A percentile compares a stretch with the other conserved stretches of the same genome.
phyloP scores from a whole-genome alignment of 2,329 filamentous ascomycete species.

The Cryphonectria radicalis region DNA sequence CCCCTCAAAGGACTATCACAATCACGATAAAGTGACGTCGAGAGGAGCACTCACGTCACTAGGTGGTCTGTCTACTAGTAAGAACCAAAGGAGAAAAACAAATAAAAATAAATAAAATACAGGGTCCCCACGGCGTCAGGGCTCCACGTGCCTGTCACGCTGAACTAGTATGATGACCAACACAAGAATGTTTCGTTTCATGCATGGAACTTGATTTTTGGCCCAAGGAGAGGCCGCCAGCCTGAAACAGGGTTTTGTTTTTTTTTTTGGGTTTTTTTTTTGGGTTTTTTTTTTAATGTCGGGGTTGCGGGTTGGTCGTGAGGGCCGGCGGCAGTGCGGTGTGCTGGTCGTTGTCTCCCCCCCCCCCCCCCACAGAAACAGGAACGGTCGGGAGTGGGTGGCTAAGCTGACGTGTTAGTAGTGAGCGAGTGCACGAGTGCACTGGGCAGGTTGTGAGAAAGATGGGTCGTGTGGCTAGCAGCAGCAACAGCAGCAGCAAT shows the following conservation, averaged over 20 bases:
- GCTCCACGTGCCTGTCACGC: background rate
- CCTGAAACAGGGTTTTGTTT: background rate
- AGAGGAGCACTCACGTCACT: background rate
- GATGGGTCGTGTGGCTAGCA: background rate
- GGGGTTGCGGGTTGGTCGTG: constrained; percentile 1
- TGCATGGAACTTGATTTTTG: background rate
- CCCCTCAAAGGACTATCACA: no score
- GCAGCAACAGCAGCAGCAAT: background rate
- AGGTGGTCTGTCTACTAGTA: background rate
- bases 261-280: no score
- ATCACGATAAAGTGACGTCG: no score
- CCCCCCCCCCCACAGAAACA: background rate
- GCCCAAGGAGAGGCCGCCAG: background rate
- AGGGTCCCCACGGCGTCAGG: background rate
- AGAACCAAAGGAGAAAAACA: background rate
- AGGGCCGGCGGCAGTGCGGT: background rate
- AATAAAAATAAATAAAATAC: no score
- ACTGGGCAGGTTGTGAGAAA: background rate
- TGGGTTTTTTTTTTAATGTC: no score
- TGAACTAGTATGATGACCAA: background rate
- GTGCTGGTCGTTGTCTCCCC: background rate
- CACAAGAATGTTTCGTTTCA: constrained; percentile 4
- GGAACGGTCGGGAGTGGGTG: background rate
- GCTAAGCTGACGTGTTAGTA: background rate
- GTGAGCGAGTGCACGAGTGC: background rate